Conservation (phyloP, 768 basidiomycete species). For the Mrakia gelida region DNA sequence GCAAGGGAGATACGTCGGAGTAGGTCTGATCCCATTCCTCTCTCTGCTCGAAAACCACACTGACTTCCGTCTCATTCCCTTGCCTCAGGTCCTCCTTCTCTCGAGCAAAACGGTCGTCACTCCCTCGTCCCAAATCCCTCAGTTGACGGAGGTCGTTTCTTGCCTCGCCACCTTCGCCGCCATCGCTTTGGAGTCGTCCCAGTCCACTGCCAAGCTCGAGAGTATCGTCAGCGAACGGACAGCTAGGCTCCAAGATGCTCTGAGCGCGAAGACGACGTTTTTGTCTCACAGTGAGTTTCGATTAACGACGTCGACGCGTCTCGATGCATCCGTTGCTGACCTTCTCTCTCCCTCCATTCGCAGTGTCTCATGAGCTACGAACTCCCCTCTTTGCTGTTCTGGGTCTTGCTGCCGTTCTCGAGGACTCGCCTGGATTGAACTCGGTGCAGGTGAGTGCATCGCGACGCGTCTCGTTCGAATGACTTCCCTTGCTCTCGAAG, state of each 20-base stretch:
- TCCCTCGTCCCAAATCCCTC: not conserved
- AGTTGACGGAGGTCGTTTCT: constrained; percentile 16
- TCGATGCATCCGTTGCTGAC: not conserved
- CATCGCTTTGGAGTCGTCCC: constrained; percentile 14
- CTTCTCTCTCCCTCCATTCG: not conserved
- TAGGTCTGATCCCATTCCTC: not conserved
- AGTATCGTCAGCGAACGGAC: constrained; percentile 11
- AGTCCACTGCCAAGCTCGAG: constrained; percentile 15
- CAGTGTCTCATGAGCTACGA: constrained; percentile 27
- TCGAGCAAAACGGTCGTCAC: constrained; percentile 9
- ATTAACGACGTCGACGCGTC: not conserved
- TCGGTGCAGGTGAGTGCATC: not conserved
- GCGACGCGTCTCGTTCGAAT: too few relatives aligned
- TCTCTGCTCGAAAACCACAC: not conserved
- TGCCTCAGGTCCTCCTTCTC: constrained; percentile 6
- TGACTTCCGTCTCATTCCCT: not conserved
- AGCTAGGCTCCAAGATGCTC: constrained; percentile 7
- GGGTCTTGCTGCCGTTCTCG: constrained; percentile 26
- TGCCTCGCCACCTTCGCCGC: constrained; percentile 20
- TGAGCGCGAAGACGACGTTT: constrained; percentile 14
- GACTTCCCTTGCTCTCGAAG: too few relatives aligned
- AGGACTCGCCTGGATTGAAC: constrained; percentile 23
- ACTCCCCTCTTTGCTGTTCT: constrained; percentile 25
- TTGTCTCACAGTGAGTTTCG: constrained; percentile 5
- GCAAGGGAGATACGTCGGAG: constrained; percentile 17